Evolutionary conservation across 148 eudicot genomes (phyloP).

Genomic region (Cornus kousa): DNA sequence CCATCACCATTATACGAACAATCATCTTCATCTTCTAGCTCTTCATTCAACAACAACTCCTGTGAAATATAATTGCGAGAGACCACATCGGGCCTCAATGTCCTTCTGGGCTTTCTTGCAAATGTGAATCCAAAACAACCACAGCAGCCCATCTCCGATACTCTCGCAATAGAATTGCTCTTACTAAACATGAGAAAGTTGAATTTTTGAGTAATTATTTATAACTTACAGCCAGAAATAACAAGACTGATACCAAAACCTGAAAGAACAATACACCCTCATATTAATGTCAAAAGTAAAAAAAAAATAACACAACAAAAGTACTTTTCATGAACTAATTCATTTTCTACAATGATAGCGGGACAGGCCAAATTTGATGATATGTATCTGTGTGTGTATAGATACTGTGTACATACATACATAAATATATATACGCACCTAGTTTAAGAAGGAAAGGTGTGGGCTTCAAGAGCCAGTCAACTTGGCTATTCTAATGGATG

Average conservation of each 20-base stretch:
- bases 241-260: constrained; percentile 22
- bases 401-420: too few relatives aligned
- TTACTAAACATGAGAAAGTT: constrained; percentile 25
- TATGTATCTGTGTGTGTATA: too few relatives aligned
- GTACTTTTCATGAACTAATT: neutral
- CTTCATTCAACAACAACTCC: constrained; percentile 54
- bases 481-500: constrained; percentile 48
- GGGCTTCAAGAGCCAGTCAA: constrained; percentile 26
- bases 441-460: neutral
- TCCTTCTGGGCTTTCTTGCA: constrained; percentile 44
- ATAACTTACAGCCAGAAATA: constrained; percentile 10
- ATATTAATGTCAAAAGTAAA: constrained; percentile 1
- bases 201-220: constrained; percentile 12
- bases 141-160: constrained; percentile 85
- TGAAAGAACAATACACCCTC: constrained; percentile 15
- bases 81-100: constrained; percentile 30
- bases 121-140: constrained; percentile 90
- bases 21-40: constrained; percentile 48
- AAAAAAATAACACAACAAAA: neutral
- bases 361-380: neutral
- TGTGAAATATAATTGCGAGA: constrained; percentile 42
- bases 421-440: constrained; percentile 10
- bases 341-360: neutral
- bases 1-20: constrained; percentile 41
- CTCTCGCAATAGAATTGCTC: constrained; percentile 33